Percentiles rank a stretch among this genome's conserved stretches.
Conservation (phyloP, 306 rosid species). For the Gynostemma pentaphyllum region DNA sequence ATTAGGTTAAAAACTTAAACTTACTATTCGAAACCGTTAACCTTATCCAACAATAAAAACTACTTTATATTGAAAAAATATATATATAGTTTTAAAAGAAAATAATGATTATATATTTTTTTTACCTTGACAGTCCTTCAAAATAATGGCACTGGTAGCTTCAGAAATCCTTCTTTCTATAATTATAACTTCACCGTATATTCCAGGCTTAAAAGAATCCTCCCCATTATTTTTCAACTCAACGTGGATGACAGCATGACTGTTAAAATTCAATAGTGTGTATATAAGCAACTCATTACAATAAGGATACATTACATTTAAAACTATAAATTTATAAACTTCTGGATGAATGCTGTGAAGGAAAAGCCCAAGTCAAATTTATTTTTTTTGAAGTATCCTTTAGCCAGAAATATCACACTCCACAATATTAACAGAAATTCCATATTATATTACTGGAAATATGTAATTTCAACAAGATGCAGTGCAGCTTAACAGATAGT, state of each 20-base stretch:
- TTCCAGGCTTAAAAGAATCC: slow-evolving; percentile 76
- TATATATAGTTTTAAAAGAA: background rate
- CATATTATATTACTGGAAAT: background rate
- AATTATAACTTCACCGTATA: slow-evolving; percentile 52
- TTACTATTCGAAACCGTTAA: background rate
- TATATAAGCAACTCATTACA: slow-evolving; percentile 5
- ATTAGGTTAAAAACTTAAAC: background rate
- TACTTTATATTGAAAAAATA: background rate
- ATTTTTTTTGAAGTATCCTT: background rate
- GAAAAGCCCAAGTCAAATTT: background rate
- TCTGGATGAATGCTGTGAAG: background rate
- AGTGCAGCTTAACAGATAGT: slow-evolving; percentile 1
- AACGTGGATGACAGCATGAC: slow-evolving; percentile 61
- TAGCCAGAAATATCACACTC: background rate
- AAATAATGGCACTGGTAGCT: slow-evolving; percentile 35
- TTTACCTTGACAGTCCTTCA: slow-evolving; percentile 68
- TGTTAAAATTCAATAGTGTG: slow-evolving; percentile 26
- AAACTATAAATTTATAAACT: background rate
- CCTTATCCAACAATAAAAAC: background rate
- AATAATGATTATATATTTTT: background rate
- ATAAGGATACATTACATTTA: background rate
- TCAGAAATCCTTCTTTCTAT: slow-evolving; percentile 70
- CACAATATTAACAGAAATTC: background rate
- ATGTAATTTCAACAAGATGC: background rate
- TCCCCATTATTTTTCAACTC: slow-evolving; percentile 76